Evolutionary conservation across 257 asterid genomes (phyloP), one percentile per base, ranked within the genome.

Genomic region (Schizonepeta tenuifolia): DNA sequence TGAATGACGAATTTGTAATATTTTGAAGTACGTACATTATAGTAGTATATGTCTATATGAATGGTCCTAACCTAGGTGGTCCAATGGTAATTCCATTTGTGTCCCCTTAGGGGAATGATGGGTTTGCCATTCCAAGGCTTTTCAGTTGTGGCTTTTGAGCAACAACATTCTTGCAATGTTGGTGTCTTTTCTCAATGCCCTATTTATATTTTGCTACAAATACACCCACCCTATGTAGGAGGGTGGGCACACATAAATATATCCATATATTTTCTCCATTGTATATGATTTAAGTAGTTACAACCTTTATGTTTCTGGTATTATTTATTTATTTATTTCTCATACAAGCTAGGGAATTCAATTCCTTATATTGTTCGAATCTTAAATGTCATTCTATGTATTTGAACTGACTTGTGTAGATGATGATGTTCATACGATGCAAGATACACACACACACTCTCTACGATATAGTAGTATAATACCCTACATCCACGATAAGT

Each of bases 61-160:
- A 80, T 76, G 78, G 78, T 76, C 70, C 55, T 43, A 71, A 26
- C 57, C 55, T 24, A 71, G 46, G 81, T 76, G 84, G 84, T 80
- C 84, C 81, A 65, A 65, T 66, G 75, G 33, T 14, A 80, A 10
- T 75, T 61, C 78, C 71, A 58, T 50, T 76, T 69, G 71, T 76
- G 82, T 78, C 79, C 79, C 84, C 78, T 35, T 74, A 81, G 72
- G 76, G 87, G 73, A 75, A 76, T 81, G 71, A 74, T 77, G 80
- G 63, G 65, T 85, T 87, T 79, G 79, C 71, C 73, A 75, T 83
- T 84, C 84, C 90, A 73, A 88, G 81, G 82, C 79, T 75, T 70
- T 69, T 79, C 63, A 67, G 66, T 77, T 85, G 70, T 76, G 79
- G 77, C 78, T 83, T 74, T 70, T 69, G 79, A 70, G 56, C 73